A percentile compares a stretch with the other conserved stretches of the same genome.
Conservation (phyloP, 768 basidiomycete genomes). For the Termitomyces bulborhizus region DNA sequence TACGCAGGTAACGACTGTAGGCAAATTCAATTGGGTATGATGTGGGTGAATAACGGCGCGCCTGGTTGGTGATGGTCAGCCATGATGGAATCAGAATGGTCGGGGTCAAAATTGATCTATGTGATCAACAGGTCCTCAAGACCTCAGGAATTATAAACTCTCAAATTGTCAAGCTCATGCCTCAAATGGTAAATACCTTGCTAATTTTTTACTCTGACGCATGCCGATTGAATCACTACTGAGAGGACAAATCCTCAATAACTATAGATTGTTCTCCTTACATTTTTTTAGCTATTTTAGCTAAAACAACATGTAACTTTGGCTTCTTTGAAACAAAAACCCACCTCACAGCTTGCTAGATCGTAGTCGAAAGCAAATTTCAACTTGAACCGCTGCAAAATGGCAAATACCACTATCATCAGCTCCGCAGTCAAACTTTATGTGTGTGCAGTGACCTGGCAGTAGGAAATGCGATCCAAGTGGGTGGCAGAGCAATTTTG, state of each 20-base stretch:
- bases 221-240: not conserved
- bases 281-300: no score
- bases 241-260: not conserved
- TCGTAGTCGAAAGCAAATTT: constrained; percentile 21
- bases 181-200: not conserved
- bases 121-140: no score
- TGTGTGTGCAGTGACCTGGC: no score
- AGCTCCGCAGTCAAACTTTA: no score
- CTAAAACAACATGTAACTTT: constrained; percentile 17
- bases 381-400: constrained; percentile 26
- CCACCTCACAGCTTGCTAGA: constrained; percentile 19
- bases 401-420: constrained; percentile 18
- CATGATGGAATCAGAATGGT: not conserved
- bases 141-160: no score
- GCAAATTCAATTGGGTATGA: not conserved
- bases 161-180: not conserved
- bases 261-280: no score
- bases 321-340: constrained; percentile 25
- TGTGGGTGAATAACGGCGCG: not conserved
- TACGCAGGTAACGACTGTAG: not conserved
- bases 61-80: not conserved
- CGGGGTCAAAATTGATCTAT: not conserved
- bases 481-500: no score
- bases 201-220: not conserved
- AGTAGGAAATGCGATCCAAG: no score